Evolutionary conservation across 2,329 filamentous ascomycete genomes (phyloP).

Genomic region (Sclerotinia trifoliorum): DNA sequence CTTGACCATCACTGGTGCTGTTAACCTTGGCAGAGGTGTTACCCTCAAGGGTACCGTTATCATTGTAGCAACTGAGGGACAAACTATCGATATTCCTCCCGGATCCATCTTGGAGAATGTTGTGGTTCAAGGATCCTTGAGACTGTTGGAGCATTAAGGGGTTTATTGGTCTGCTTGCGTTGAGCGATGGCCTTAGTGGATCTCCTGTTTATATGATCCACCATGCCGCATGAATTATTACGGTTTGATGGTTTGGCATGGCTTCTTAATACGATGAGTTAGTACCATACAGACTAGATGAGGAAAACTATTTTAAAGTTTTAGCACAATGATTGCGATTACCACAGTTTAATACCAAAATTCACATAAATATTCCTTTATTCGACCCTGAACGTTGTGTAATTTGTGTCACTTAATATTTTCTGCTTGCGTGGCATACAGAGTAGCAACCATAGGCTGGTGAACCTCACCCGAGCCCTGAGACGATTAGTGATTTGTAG

Average conservation of each 20-base stretch:
- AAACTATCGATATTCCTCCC: constrained; percentile 95
- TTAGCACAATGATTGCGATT: constrained; percentile 6
- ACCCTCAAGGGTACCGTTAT: constrained; percentile 98
- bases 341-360: constrained; percentile 11
- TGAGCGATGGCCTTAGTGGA: constrained; percentile 17
- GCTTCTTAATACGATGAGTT: constrained; percentile 16
- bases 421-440: background rate
- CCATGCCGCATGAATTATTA: background rate
- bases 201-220: constrained; percentile 19
- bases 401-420: background rate
- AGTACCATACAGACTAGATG: constrained; percentile 19
- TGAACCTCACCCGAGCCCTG: background rate
- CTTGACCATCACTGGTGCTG: constrained; percentile 93
- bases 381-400: background rate
- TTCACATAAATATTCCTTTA: background rate
- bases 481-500: background rate
- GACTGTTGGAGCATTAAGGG: constrained; percentile 63
- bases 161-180: constrained; percentile 19
- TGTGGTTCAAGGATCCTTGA: constrained; percentile 94
- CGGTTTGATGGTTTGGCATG: constrained; percentile 19
- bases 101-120: constrained; percentile 98
- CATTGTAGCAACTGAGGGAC: constrained; percentile 95
- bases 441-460: constrained; percentile 10
- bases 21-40: constrained; percentile 94
- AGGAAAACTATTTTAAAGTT: constrained; percentile 13